Percentiles rank a stretch among this genome's conserved stretches.
Evolutionary conservation across 2,329 filamentous ascomycete genomes (phyloP).

Genomic region (Phoma sp.): DNA sequence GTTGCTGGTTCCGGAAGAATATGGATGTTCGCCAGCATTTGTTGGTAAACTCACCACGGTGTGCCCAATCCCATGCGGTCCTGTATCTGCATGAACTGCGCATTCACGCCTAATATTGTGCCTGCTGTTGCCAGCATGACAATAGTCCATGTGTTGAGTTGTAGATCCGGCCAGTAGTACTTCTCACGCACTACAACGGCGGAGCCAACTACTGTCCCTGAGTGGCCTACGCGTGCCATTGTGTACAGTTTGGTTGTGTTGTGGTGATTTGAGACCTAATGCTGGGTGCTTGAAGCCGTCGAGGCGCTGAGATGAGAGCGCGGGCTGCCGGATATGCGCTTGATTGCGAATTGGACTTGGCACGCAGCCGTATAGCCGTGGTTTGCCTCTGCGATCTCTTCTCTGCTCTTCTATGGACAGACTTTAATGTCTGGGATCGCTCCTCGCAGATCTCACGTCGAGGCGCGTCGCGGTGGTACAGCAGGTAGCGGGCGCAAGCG

Average conservation of each 20-base stretch:
- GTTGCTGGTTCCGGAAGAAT: not conserved
- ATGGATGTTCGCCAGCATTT: not conserved
- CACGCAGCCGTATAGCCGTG: conserved; percentile 14
- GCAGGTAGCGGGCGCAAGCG: conserved; percentile 11
- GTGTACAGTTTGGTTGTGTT: not conserved
- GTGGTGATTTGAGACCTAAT: not conserved
- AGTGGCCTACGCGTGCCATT: conserved; percentile 48
- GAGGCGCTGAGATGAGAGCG: not conserved
- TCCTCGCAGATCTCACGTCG: not conserved
- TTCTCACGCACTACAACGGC: conserved; percentile 57
- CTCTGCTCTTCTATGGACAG: not conserved
- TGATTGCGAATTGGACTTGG: conserved; percentile 7
- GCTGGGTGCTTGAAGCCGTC: not conserved
- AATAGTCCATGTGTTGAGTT: conserved; percentile 71
- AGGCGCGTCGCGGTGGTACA: conserved; percentile 3
- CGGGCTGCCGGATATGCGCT: conserved; percentile 11
- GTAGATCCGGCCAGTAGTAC: conserved; percentile 71
- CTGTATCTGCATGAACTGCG: conserved; percentile 67
- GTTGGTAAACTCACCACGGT: conserved; percentile 61
- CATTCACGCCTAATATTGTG: conserved; percentile 66
- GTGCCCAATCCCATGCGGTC: conserved; percentile 62
- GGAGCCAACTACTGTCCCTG: conserved; percentile 45
- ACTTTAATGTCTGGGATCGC: not conserved
- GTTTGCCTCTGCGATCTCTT: not conserved
- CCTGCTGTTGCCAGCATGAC: conserved; percentile 66